Conservation (phyloP, 2,329 filamentous ascomycete species). For the Penicillium sp. region DNA sequence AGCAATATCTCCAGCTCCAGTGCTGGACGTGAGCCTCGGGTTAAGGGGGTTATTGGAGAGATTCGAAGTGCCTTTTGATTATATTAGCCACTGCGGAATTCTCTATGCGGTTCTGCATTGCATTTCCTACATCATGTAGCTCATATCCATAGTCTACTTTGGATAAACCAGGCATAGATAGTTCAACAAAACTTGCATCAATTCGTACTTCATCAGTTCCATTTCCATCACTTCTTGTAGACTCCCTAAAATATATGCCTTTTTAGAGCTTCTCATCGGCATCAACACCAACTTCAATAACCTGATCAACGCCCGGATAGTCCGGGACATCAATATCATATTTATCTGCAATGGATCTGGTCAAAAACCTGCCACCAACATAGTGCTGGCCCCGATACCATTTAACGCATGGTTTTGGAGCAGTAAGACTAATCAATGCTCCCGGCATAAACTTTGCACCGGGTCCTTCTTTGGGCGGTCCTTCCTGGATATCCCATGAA, state of each 20-base stretch:
- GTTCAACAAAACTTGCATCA: slow-evolving; percentile 3
- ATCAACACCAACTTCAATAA: slow-evolving; percentile 66
- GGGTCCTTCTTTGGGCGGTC: slow-evolving; percentile 71
- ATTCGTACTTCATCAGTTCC: neutral
- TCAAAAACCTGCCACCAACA: slow-evolving; percentile 84
- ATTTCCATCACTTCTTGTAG: neutral
- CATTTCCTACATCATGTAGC: neutral
- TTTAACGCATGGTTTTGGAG: slow-evolving; percentile 84
- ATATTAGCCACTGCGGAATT: neutral
- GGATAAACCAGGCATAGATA: slow-evolving; percentile 4
- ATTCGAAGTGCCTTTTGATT: slow-evolving; percentile 45
- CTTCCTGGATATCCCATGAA: slow-evolving; percentile 87
- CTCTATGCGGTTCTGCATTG: neutral
- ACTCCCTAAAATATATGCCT: neutral
- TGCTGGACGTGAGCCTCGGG: slow-evolving; percentile 55
- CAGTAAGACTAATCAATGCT: slow-evolving; percentile 81
- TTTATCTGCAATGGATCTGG: slow-evolving; percentile 72
- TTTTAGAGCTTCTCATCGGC: slow-evolving; percentile 31
- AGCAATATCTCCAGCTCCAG: slow-evolving; percentile 45
- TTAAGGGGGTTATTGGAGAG: slow-evolving; percentile 58
- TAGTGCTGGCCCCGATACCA: slow-evolving; percentile 87
- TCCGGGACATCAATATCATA: slow-evolving; percentile 78
- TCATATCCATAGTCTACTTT: neutral
- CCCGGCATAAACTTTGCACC: slow-evolving; percentile 77
- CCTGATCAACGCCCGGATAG: slow-evolving; percentile 83